Conservation (phyloP, 768 basidiomycete genomes). For the Tubosaeta sp. region DNA sequence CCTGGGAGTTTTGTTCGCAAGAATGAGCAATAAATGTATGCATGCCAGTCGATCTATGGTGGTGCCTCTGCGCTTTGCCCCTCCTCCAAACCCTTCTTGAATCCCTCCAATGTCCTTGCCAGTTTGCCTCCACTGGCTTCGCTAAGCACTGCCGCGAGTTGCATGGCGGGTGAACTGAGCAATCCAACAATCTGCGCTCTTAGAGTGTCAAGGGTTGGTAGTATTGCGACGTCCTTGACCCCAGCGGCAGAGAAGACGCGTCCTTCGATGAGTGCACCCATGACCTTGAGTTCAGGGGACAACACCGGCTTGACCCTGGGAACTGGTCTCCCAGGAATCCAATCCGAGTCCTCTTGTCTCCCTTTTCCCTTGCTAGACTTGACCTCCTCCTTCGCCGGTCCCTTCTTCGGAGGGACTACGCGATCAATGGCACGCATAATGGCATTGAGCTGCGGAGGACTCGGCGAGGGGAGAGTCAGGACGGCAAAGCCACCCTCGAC, state of each 20-base stretch:
- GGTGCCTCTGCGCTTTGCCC: constrained; percentile 21
- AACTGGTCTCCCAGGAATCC: constrained; percentile 64
- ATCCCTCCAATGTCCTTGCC: constrained; percentile 70
- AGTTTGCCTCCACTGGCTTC: constrained; percentile 66
- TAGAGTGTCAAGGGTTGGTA: constrained; percentile 76
- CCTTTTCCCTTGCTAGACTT: constrained; percentile 39
- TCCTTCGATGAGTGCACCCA: constrained; percentile 80
- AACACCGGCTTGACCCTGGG: constrained; percentile 53
- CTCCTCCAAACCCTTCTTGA: constrained; percentile 65
- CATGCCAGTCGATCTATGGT: constrained; percentile 9
- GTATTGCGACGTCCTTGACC: constrained; percentile 59
- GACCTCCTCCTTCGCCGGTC: constrained; percentile 47
- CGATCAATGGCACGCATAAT: constrained; percentile 66
- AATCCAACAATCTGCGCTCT: constrained; percentile 83
- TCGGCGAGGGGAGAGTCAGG: constrained; percentile 58
- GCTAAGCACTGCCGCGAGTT: constrained; percentile 66
- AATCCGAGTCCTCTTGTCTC: constrained; percentile 58
- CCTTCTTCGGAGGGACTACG: constrained; percentile 55
- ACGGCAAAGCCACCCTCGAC: constrained; percentile 62
- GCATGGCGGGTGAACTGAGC: constrained; percentile 68
- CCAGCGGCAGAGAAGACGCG: constrained; percentile 57
- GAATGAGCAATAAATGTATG: constrained; percentile 17
- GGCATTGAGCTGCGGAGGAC: constrained; percentile 68
- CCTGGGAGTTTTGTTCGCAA: constrained; percentile 79
- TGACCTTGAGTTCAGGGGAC: constrained; percentile 63